These are phyloP conservation scores for Dovyalis caffra DNA, from an alignment of 345 rosid species.

Conservation along the genomic window DNA sequence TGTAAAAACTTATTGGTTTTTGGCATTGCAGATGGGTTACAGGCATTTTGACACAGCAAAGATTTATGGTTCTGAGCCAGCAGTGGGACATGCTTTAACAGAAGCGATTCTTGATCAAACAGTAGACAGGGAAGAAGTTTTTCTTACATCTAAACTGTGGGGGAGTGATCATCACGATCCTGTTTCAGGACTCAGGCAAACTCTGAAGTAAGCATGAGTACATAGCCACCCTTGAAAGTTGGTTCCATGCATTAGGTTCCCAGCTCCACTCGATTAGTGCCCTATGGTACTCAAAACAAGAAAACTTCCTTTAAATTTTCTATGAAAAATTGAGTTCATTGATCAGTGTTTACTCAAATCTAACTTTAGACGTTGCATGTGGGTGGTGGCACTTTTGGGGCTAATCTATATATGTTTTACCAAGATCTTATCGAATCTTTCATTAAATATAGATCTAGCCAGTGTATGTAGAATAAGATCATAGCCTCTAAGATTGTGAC, in stretches of 20 bases:
- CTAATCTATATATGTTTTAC: not conserved
- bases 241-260: not conserved
- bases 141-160: slow-evolving; percentile 87
- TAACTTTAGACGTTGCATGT: not conserved
- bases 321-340: not conserved
- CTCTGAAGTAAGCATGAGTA: slow-evolving; percentile 45
- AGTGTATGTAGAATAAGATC: too few species aligned
- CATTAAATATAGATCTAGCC: too few species aligned
- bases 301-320: not conserved
- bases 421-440: not conserved
- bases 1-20: not conserved
- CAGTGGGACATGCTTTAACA: slow-evolving; percentile 65
- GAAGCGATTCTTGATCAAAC: slow-evolving; percentile 39
- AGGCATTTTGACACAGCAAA: slow-evolving; percentile 88
- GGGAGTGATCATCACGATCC: slow-evolving; percentile 80
- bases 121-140: slow-evolving; percentile 60
- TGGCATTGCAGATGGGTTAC: slow-evolving; percentile 61
- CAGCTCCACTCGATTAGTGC: not conserved
- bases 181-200: slow-evolving; percentile 56
- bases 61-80: slow-evolving; percentile 81
- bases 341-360: not conserved
- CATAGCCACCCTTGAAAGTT: not conserved
- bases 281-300: not conserved
- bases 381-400: not conserved
- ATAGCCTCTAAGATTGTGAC: not conserved